Conservation (phyloP, 257 asterid genomes). For the Gentiana macrophylla region DNA sequence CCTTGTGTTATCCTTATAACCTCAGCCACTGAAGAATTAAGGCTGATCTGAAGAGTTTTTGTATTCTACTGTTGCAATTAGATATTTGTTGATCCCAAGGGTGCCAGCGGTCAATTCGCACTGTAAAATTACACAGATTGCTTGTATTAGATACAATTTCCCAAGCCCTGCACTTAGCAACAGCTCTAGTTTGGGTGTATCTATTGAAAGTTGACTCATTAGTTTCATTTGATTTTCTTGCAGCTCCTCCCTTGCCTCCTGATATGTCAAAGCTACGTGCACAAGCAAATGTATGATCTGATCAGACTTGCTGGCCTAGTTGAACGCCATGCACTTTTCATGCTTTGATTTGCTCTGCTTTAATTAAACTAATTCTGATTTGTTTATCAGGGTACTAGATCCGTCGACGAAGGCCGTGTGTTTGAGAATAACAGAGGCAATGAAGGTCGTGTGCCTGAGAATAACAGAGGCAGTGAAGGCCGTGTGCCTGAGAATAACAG, state of each 20-base stretch:
- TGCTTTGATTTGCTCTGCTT: not conserved
- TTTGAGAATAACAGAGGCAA: slow-evolving; percentile 21
- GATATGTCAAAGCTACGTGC: slow-evolving; percentile 29
- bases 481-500: slow-evolving; percentile 15
- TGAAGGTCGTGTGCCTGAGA: slow-evolving; percentile 32
- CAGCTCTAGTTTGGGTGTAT: too few species aligned
- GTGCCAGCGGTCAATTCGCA: too few species aligned
- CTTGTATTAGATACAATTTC: too few species aligned
- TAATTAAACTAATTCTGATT: slow-evolving; percentile 5
- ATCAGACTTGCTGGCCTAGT: slow-evolving; percentile 5
- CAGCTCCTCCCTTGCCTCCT: slow-evolving; percentile 39
- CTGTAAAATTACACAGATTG: too few species aligned
- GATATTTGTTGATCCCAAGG: too few species aligned
- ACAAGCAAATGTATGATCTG: slow-evolving; percentile 29
- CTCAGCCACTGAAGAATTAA: too few species aligned
- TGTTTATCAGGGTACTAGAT: slow-evolving; percentile 33
- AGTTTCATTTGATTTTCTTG: slow-evolving; percentile 11
- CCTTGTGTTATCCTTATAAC: too few species aligned
- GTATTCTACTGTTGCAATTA: too few species aligned
- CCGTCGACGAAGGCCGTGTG: slow-evolving; percentile 18
- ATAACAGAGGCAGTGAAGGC: slow-evolving; percentile 35
- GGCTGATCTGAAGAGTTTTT: too few species aligned
- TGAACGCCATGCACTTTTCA: not conserved
- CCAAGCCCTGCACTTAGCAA: too few species aligned
- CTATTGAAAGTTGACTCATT: slow-evolving; percentile 6